These are phyloP conservation scores for Favolaschia claudopus DNA, from an alignment of 768 basidiomycete genomes.

Conservation along the genomic window DNA sequence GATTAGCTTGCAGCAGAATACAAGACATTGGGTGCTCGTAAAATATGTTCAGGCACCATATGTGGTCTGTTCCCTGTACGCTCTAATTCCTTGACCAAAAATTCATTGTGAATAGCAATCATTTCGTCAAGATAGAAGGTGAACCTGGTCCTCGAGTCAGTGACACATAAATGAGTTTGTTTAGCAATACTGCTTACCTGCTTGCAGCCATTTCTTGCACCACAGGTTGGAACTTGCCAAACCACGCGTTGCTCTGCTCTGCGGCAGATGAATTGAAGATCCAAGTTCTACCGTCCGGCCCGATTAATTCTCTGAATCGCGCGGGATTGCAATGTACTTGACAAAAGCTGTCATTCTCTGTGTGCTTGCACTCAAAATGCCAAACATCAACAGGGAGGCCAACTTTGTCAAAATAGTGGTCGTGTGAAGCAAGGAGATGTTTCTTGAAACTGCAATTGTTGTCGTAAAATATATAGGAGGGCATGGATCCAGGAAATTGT, in stretches of 20 bases:
- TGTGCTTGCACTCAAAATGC: constrained; percentile 23
- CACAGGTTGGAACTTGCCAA: constrained; percentile 30
- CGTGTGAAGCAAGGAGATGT: background rate
- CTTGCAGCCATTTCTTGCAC: constrained; percentile 32
- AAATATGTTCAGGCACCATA: background rate
- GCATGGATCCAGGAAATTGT: constrained; percentile 1
- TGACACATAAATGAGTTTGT: no score
- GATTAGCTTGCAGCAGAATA: no score
- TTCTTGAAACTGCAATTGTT: constrained; percentile 29
- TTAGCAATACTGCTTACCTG: no score
- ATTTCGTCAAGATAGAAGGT: constrained; percentile 40
- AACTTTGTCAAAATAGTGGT: constrained; percentile 4
- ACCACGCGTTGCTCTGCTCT: constrained; percentile 37
- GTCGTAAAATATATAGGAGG: constrained; percentile 30
- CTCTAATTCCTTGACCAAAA: background rate
- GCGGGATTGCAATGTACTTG: constrained; percentile 26
- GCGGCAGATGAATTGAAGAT: constrained; percentile 40
- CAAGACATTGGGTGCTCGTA: no score
- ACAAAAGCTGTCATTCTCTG: background rate
- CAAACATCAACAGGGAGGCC: constrained; percentile 22
- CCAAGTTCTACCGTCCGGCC: constrained; percentile 28
- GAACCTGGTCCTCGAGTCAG: background rate
- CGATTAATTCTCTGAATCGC: constrained; percentile 37
- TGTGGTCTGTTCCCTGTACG: background rate
- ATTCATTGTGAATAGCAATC: constrained; percentile 28